Conservation (phyloP, 2,329 filamentous ascomycete genomes). For the Trichoderma citrinoviride region DNA sequence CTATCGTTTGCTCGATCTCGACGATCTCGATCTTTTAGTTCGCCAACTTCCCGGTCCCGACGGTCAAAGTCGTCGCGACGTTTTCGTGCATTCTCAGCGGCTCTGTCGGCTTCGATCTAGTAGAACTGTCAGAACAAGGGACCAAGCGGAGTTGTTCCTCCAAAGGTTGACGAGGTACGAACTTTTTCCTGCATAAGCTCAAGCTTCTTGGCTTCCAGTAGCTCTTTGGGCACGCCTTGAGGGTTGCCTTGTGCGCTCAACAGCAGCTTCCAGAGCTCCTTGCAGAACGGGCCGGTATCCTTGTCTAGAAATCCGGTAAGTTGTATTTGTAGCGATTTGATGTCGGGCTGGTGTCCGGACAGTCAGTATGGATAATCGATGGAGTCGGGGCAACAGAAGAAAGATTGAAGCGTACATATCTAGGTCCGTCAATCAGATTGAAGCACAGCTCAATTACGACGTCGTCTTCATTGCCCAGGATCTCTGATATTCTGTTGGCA, state of each 20-base stretch:
- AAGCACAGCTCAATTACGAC: conserved; percentile 86
- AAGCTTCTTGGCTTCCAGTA: conserved; percentile 92
- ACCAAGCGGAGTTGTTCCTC: neutral
- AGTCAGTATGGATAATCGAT: neutral
- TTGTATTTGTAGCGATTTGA: conserved; percentile 92
- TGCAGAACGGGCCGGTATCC: conserved; percentile 84
- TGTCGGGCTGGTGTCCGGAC: conserved; percentile 68
- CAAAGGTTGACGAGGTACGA: conserved; percentile 21
- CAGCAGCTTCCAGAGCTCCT: conserved; percentile 88
- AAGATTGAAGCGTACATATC: conserved; percentile 54
- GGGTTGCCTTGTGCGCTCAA: conserved; percentile 85
- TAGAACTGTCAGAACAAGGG: conserved; percentile 10
- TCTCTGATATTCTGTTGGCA: conserved; percentile 78
- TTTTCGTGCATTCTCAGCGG: conserved; percentile 69
- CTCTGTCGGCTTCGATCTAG: conserved; percentile 78
- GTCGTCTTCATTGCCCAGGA: conserved; percentile 90
- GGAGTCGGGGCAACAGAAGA: neutral
- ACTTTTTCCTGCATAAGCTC: conserved; percentile 96
- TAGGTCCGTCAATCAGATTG: conserved; percentile 67
- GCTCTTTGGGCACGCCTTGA: conserved; percentile 88
- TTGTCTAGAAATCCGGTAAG: conserved; percentile 94
- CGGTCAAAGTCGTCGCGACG: conserved; percentile 69
- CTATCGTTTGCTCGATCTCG: conserved; percentile 51
- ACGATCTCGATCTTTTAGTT: conserved; percentile 64
- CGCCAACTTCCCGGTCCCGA: conserved; percentile 68